Conservation (phyloP, 306 rosid species). For the Inga oerstediana region DNA sequence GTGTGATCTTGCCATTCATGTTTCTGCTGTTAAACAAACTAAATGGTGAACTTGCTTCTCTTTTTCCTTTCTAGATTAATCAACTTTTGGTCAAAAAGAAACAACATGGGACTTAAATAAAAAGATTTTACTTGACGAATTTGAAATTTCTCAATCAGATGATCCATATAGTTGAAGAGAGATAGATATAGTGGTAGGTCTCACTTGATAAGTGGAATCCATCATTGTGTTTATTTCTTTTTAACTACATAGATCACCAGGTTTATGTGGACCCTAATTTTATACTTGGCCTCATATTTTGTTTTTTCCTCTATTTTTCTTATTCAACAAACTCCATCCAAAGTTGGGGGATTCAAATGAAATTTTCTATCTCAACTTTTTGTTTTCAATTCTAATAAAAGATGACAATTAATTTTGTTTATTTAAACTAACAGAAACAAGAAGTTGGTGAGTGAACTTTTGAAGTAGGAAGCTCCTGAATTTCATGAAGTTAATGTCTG, state of each 20-base stretch:
- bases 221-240: too few relatives aligned
- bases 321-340: background rate
- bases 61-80: background rate
- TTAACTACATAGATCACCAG: background rate
- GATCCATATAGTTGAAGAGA: background rate
- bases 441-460: background rate
- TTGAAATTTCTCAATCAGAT: background rate
- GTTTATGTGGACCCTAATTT: too few relatives aligned
- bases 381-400: background rate
- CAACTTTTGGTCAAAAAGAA: background rate
- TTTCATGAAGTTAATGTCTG: background rate
- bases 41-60: slow-evolving; percentile 18
- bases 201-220: background rate
- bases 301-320: too few relatives aligned
- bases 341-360: background rate
- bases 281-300: too few relatives aligned
- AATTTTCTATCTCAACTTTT: background rate
- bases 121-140: background rate
- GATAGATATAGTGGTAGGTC: background rate
- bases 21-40: slow-evolving; percentile 36
- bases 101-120: background rate
- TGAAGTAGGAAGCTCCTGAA: background rate
- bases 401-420: background rate
- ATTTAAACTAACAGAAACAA: background rate
- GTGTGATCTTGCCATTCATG: slow-evolving; percentile 31